A percentile compares a stretch with the other conserved stretches of the same genome.
Evolutionary conservation across 1,139 yeast species (phyloP).

Genomic region (Taphrina betulina): DNA sequence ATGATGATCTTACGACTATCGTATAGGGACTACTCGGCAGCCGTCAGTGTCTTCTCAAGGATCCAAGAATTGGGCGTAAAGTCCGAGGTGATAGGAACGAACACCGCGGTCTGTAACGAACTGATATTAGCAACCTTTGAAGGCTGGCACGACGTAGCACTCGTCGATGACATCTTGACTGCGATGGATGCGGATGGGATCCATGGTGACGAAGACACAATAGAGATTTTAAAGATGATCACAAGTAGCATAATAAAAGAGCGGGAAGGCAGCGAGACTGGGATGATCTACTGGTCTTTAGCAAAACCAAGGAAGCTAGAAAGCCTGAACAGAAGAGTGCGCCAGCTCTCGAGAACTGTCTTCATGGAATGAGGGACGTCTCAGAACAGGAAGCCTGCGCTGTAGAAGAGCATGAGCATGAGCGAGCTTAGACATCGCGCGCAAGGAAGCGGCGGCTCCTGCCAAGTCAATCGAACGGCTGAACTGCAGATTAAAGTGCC

Average conservation of each 20-base stretch:
- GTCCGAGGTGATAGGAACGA: constrained; percentile 48
- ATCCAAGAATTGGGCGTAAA: constrained; percentile 46
- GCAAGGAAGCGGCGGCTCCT: too few species aligned
- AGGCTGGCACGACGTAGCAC: constrained; percentile 46
- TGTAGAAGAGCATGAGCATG: too few species aligned
- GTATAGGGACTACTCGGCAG: constrained; percentile 47
- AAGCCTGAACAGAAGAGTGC: not conserved
- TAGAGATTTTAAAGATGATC: constrained; percentile 42
- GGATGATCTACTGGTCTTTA: constrained; percentile 2
- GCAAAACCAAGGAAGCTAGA: not conserved
- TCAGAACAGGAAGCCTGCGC: too few species aligned
- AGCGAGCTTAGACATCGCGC: too few species aligned
- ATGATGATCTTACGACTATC: constrained; percentile 40
- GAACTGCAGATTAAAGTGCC: too few species aligned
- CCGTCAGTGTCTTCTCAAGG: constrained; percentile 47
- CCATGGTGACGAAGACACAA: constrained; percentile 45
- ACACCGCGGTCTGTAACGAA: constrained; percentile 48
- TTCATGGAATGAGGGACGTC: too few species aligned
- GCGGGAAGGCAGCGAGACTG: not conserved
- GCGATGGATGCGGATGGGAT: constrained; percentile 48
- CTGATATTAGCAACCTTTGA: constrained; percentile 48
- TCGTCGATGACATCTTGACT: constrained; percentile 45
- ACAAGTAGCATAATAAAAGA: constrained; percentile 38
- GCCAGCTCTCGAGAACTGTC: not conserved
- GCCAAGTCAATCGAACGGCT: too few species aligned